Base-by-base conservation (phyloP, 352 stramenopile genomes). In the Phytophthora foliorum region DNA sequence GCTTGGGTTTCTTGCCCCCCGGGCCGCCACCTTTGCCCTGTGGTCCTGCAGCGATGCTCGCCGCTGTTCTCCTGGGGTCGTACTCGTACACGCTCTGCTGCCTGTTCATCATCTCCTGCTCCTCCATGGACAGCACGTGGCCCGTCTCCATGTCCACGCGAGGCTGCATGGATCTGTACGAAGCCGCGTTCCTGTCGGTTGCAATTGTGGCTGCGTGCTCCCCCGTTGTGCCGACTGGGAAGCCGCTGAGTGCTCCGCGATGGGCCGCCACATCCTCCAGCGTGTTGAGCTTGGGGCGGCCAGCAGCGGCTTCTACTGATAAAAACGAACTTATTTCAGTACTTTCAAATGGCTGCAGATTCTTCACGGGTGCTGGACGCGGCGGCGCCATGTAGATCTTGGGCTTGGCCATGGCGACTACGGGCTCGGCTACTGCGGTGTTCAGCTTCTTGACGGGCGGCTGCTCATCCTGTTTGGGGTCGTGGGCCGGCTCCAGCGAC, bases 1-100 rank as follows among this genome's bases (percentile, higher is more conserved):
- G 75, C 58, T 93, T 95, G 4, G 62, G 41, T 46, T 85, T 81
- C 9, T 59, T 66, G 6, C 41, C n/a, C n/a, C n/a, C n/a, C n/a
- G n/a, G n/a, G n/a, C n/a, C 29, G 13, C 41, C 29, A 13, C 44
- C 29, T 39, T 29, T 27, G 48, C 44, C 60, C 4, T 69, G 53
- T 4, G 53, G 32, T 25, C 7, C 48, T n/a, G 54, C 63, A 22
- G 66, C 60, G 31, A 78, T 63, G 52, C 67, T 74, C 54, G 68
- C 63, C 11, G 78, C 67, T 16, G 83, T 78, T 36, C 70, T 69
- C 55, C 67, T 86, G 10, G 88, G 88, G 32, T 93, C 77, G 74
- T 95, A 95, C 60, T 89, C 81, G 74, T 95, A 95, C 42, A 93
- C 88, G 48, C 84, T 93, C 64, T 95, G 88, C 69, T 95, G 88